These are phyloP conservation scores for Themeda triandra DNA, from an alignment of 176 grass and related monocot species.

Conservation along the genomic window DNA sequence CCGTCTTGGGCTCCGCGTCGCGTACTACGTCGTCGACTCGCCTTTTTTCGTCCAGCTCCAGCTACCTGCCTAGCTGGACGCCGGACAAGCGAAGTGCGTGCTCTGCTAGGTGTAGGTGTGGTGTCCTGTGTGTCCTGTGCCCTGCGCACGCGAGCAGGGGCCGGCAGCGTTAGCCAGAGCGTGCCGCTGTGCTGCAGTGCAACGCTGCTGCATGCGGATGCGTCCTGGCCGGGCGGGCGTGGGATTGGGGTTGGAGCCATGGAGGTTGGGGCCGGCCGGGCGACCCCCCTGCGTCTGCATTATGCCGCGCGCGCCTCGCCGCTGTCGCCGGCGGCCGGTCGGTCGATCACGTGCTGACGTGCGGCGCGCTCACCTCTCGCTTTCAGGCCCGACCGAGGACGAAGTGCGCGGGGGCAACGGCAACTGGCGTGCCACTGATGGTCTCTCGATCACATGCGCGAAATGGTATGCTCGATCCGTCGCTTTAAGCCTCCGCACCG, in stretches of 20 bases:
- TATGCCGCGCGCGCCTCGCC: not conserved
- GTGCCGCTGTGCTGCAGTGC: not conserved
- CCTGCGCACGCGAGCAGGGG: not conserved
- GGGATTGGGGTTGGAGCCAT: not conserved
- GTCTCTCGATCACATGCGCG: not conserved
- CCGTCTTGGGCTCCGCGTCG: not conserved
- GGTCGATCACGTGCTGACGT: conserved; percentile 15
- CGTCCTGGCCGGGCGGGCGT: not conserved
- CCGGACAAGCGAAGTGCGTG: not conserved
- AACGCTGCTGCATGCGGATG: not conserved
- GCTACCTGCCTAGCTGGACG: too few species aligned
- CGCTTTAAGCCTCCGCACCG: not conserved
- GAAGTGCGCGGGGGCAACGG: not conserved
- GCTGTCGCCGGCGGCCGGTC: not conserved
- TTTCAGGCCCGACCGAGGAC: not conserved
- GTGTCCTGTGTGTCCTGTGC: not conserved
- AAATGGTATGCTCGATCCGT: not conserved
- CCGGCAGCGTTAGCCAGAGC: not conserved
- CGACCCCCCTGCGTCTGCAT: not conserved
- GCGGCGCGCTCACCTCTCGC: not conserved
- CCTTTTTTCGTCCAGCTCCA: not conserved
- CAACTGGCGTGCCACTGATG: not conserved
- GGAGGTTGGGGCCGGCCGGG: not conserved
- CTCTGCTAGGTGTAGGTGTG: not conserved
- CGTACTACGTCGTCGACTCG: not conserved